These are phyloP conservation scores for Scheffersomyces insectosa DNA, from an alignment of 1,139 yeast species.

Conservation along the genomic window DNA sequence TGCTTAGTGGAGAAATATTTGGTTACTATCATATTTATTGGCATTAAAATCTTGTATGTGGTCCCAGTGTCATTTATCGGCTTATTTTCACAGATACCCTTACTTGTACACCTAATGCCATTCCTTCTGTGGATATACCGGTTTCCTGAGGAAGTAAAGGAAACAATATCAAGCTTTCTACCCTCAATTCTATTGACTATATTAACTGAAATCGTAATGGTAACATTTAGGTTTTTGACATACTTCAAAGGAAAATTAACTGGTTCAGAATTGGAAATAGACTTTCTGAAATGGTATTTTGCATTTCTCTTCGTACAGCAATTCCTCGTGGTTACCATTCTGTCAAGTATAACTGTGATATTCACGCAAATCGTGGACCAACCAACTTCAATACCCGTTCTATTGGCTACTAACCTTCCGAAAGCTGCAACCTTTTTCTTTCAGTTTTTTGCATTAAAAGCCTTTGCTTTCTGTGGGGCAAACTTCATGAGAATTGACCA, in stretches of 20 bases:
- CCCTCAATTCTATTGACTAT: slow-evolving; percentile 63
- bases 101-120: slow-evolving; percentile 55
- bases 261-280: slow-evolving; percentile 57
- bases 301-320: slow-evolving; percentile 76
- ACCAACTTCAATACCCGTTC: slow-evolving; percentile 70
- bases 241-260: slow-evolving; percentile 53
- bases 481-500: slow-evolving; percentile 58
- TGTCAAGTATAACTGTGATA: slow-evolving; percentile 74
- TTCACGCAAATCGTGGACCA: slow-evolving; percentile 63
- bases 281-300: slow-evolving; percentile 69
- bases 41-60: slow-evolving; percentile 60
- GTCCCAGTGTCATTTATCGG: slow-evolving; percentile 75
- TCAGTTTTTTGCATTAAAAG: slow-evolving; percentile 70
- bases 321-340: slow-evolving; percentile 80
- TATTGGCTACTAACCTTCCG: slow-evolving; percentile 75
- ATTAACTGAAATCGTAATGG: slow-evolving; percentile 56
- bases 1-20: slow-evolving; percentile 37
- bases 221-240: slow-evolving; percentile 50
- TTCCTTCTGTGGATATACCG: slow-evolving; percentile 50
- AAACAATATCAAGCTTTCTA: slow-evolving; percentile 54
- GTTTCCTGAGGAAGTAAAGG: slow-evolving; percentile 54
- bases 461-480: slow-evolving; percentile 71
- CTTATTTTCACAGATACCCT: slow-evolving; percentile 62
- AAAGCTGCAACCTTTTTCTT: slow-evolving; percentile 81
- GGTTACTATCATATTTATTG: slow-evolving; percentile 44